These are phyloP conservation scores for Agaricus bisporus DNA, from an alignment of 768 basidiomycete species.

Conservation along the genomic window DNA sequence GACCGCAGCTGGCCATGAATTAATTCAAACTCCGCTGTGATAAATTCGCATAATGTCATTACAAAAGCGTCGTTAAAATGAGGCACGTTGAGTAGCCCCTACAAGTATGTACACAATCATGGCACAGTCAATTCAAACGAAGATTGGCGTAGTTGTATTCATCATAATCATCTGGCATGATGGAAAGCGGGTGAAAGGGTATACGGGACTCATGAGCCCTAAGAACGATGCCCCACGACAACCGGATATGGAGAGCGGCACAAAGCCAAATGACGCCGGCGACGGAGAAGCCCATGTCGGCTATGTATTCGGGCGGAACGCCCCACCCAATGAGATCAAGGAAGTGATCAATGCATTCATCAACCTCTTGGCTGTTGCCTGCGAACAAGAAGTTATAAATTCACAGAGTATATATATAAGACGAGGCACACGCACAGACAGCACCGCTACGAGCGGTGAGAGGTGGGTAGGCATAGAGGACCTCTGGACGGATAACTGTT, in stretches of 20 bases:
- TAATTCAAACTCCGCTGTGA: no score
- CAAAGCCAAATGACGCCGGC: conserved; percentile 5
- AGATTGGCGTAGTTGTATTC: not conserved
- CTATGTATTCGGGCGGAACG: conserved; percentile 41
- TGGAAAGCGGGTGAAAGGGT: not conserved
- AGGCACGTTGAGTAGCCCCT: not conserved
- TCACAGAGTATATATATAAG: not conserved
- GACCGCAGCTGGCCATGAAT: no score
- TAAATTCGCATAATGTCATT: no score
- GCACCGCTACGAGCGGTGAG: not conserved
- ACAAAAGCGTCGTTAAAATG: no score
- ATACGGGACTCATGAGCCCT: conserved; percentile 1
- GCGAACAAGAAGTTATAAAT: not conserved
- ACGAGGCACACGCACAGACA: not conserved
- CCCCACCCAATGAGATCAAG: conserved; percentile 54
- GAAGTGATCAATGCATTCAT: conserved; percentile 25
- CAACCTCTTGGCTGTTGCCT: not conserved
- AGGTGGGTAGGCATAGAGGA: not conserved
- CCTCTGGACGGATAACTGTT: not conserved
- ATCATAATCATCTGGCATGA: not conserved
- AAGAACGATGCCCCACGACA: not conserved
- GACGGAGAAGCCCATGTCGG: conserved; percentile 36
- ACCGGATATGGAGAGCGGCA: not conserved
- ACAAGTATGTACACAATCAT: not conserved
- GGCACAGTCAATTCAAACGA: not conserved